A percentile compares a stretch with the other conserved stretches of the same genome.
phyloP scores from a whole-genome alignment of 768 basidiomycete genomes.

The Naematelia aurantialba region DNA sequence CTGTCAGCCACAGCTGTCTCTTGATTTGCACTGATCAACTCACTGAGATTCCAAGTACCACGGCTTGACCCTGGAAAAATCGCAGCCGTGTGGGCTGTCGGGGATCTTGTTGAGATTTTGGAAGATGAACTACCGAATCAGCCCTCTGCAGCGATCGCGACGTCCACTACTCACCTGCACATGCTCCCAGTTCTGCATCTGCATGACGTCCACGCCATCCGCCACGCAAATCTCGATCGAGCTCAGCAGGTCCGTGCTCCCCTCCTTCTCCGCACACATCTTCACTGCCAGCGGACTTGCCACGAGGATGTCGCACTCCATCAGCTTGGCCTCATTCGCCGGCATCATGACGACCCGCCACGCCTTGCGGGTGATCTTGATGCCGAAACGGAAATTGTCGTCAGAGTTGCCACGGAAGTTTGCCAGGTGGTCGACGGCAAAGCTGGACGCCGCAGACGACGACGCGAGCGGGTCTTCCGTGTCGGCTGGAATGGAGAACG shows the following conservation, averaged over 20 bases:
- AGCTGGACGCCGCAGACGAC: constrained; percentile 64
- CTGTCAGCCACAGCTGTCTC: background rate
- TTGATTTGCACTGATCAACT: constrained; percentile 46
- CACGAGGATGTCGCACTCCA: constrained; percentile 81
- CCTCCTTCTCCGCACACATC: constrained; percentile 89
- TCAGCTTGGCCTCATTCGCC: constrained; percentile 61
- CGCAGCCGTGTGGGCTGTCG: constrained; percentile 85
- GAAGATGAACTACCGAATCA: constrained; percentile 66
- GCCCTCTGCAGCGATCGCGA: background rate
- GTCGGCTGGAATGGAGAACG: constrained; percentile 77
- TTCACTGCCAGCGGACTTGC: constrained; percentile 90
- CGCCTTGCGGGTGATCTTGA: constrained; percentile 88
- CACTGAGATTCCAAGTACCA: constrained; percentile 97
- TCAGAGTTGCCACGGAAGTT: constrained; percentile 96
- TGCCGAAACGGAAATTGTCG: constrained; percentile 85
- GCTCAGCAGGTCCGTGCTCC: constrained; percentile 85
- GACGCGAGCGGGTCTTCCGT: constrained; percentile 58
- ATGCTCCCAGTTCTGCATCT: constrained; percentile 99
- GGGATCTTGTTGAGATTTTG: constrained; percentile 81
- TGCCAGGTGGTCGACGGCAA: constrained; percentile 83
- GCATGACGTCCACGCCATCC: constrained; percentile 86
- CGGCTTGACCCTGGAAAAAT: constrained; percentile 94
- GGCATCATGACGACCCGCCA: constrained; percentile 54
- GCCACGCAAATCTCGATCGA: constrained; percentile 87
- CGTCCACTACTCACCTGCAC: constrained; percentile 63